Evolutionary conservation across 202 grass and related monocot genomes (phyloP).

Genomic region (Zoysia matrella): DNA sequence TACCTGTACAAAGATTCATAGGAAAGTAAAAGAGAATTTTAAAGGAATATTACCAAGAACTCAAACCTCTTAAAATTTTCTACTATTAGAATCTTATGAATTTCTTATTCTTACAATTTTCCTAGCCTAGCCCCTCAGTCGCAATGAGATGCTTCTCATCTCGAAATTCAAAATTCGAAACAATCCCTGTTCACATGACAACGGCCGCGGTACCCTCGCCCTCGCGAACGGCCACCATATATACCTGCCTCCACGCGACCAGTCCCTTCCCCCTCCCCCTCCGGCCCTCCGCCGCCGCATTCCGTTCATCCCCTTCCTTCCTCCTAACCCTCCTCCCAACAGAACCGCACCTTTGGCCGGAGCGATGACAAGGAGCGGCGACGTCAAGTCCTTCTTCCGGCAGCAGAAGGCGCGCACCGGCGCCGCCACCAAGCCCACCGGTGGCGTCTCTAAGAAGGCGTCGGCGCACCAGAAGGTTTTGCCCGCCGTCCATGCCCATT

Average conservation of each 20-base stretch:
- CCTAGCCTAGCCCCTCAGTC: too few species aligned
- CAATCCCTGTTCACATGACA: neutral
- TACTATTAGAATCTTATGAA: too few species aligned
- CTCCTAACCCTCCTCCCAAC: neutral
- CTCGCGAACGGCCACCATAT: neutral
- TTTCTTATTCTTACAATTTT: too few species aligned
- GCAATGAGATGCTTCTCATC: neutral
- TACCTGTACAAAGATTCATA: too few species aligned
- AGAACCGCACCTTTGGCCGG: neutral
- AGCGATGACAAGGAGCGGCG: slow-evolving; percentile 47
- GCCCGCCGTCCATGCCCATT: neutral
- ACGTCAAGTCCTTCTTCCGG: slow-evolving; percentile 65
- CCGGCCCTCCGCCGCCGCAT: neutral
- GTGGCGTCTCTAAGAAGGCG: slow-evolving; percentile 49
- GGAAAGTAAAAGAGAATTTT: too few species aligned
- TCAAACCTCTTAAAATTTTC: too few species aligned
- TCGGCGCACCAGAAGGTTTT: slow-evolving; percentile 19
- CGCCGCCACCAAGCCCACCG: slow-evolving; percentile 45
- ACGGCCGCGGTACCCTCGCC: slow-evolving; percentile 24
- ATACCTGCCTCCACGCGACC: neutral
- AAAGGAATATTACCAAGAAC: too few species aligned
- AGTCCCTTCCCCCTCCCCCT: neutral
- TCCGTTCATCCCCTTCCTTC: neutral
- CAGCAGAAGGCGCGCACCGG: slow-evolving; percentile 59
- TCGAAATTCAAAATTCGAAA: slow-evolving; percentile 54